Base-by-base conservation (phyloP, 2,329 filamentous ascomycete species). In the Venturia asperata region DNA sequence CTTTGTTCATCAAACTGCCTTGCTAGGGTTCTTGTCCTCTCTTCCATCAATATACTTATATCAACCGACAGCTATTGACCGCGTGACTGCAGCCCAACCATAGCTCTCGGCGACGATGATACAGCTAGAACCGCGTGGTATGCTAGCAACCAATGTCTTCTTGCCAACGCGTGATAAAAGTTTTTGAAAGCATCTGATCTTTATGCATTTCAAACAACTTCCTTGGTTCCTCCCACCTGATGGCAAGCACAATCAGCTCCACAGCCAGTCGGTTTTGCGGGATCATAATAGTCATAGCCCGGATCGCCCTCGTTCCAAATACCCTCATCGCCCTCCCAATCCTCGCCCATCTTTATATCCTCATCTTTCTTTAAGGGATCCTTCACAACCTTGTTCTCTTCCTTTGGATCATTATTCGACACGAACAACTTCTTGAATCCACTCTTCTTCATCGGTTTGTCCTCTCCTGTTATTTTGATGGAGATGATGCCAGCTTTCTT, bases 401-500 rank as follows among this genome's bases (percentile, higher is more conserved):
- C 81, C 1, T 84, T 77, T 7, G 42, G 37, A 45, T 34, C 60
- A 42, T 24, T 45, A 13, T 21, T 61, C 21, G 39, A 47, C 34
- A 34, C 61, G n/a, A 61, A 45, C 27, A 62, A 43, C 39, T 66
- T 67, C 66, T 65, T 68, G 60, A 66, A 77, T 92, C 90, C 90
- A 1, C 88, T 87, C 72, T 93, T 94, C 77, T 92, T 89, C 64
- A 47, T 74, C 71, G 52, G 2, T 66, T 34, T 62, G 19, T 43
- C 37, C 30, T 52, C 34, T 34, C 74, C 73, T 67, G 79, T 80
- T 3, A 87, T 73, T 62, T 88, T 88, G 73, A 90, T 88, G 68
- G 83, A 85, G 67, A 90, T 83, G 19, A 91, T 77, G 15, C 74
- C 75, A 15, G 74, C 73, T 67, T 88, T 86, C 62, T 86, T 86